These are phyloP conservation scores for Beauveria brongniartii DNA, from an alignment of 2,329 filamentous ascomycete genomes.

Conservation along the genomic window DNA sequence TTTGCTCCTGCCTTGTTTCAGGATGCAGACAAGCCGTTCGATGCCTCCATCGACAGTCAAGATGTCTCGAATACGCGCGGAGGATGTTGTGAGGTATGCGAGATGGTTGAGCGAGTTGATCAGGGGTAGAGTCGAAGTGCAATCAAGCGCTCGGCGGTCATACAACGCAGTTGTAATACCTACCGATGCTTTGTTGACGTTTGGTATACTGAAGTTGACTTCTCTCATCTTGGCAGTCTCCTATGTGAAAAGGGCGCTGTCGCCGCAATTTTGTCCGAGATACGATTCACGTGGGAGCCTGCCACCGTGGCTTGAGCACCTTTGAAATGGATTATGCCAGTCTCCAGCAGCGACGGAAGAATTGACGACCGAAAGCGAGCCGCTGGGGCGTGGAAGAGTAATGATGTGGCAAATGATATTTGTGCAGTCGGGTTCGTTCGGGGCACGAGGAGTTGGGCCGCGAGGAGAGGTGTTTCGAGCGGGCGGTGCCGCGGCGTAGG, in stretches of 20 bases:
- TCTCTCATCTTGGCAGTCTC: slow-evolving; percentile 72
- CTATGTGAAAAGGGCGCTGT: slow-evolving; percentile 9
- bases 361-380: not conserved
- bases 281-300: slow-evolving; percentile 6
- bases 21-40: slow-evolving; percentile 90
- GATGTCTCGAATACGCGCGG: slow-evolving; percentile 93
- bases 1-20: slow-evolving; percentile 93
- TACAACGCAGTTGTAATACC: slow-evolving; percentile 98
- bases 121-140: slow-evolving; percentile 91
- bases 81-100: slow-evolving; percentile 95
- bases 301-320: slow-evolving; percentile 1
- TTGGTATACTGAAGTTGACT: slow-evolving; percentile 98
- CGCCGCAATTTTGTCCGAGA: slow-evolving; percentile 3
- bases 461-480: not conserved
- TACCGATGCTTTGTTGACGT: slow-evolving; percentile 98
- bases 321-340: not conserved
- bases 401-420: not conserved
- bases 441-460: not conserved
- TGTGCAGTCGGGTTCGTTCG: slow-evolving; percentile 5
- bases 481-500: not conserved
- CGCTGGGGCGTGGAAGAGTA: not conserved
- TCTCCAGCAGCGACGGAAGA: not conserved
- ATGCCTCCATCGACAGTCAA: slow-evolving; percentile 98
- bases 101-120: slow-evolving; percentile 99
- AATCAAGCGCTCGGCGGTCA: slow-evolving; percentile 93